These are phyloP conservation scores for Pleurotus citrinopileatus DNA, from an alignment of 768 basidiomycete species.

Conservation along the genomic window DNA sequence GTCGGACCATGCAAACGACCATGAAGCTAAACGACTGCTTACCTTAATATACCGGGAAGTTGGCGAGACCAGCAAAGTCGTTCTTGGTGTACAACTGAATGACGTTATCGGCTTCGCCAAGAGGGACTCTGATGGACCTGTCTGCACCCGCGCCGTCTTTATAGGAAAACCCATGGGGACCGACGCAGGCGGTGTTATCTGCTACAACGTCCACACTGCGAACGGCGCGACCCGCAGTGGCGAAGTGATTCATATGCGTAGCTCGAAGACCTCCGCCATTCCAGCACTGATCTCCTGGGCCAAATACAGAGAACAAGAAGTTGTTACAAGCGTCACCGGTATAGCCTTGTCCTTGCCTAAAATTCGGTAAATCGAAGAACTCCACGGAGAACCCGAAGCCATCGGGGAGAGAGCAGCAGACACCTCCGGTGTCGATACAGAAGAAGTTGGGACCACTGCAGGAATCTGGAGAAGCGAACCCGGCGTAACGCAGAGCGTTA, in stretches of 20 bases:
- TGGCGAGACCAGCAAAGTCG: not conserved
- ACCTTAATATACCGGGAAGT: not conserved
- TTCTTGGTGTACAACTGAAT: not conserved
- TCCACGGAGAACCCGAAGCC: conserved; percentile 4
- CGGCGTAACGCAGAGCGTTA: not conserved
- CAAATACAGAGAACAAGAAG: conserved; percentile 3
- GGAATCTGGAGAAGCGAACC: not conserved
- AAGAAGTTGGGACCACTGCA: conserved; percentile 1
- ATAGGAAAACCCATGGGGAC: not conserved
- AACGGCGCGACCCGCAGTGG: not conserved
- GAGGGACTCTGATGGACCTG: not conserved
- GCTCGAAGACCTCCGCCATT: conserved; percentile 1
- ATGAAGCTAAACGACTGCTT: not conserved
- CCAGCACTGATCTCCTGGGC: not conserved
- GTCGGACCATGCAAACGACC: too few species aligned
- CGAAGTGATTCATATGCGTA: conserved; percentile 1
- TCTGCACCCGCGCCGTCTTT: not conserved
- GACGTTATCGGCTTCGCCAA: not conserved
- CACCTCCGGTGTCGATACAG: not conserved
- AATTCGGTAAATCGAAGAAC: conserved; percentile 1
- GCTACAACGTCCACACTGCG: not conserved
- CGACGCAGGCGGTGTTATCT: not conserved
- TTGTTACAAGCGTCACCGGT: not conserved
- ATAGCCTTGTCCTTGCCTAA: conserved; percentile 1
- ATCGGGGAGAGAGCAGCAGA: conserved; percentile 2